Evolutionary conservation across 257 asterid species (phyloP), one percentile per base, ranked within the genome.

Genomic region (Fraxinus cuspidata): DNA sequence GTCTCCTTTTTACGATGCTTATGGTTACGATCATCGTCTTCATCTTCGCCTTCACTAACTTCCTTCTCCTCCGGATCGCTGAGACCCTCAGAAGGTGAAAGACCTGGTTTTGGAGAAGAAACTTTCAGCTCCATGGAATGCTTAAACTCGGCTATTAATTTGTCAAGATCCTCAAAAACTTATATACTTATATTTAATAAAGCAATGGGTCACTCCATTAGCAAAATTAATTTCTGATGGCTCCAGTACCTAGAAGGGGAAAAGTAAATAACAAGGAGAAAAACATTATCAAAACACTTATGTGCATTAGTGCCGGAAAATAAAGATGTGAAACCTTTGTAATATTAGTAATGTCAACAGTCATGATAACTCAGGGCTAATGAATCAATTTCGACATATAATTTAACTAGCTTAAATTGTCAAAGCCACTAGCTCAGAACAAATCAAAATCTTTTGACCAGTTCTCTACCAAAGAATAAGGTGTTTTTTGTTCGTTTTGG

Each of bases 11-110:
- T 90, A 34, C 99, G 97, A 85, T 95, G 99, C 84, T 95, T 95
- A 82, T 95, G 99, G 82, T 95, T 95, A 75, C 99, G 99, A 84
- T 95, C 99, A 88, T 95, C 99, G n/a, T 93, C 98, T 79, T 94
- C 99, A 80, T 94, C 49, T 42, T 92, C 97, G 35, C 98, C 96
- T 85, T 93, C 97, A 84, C 97, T 95, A 79, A 91, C 80, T 89
- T 87, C 91, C 87, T 90, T 91, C 84, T 92, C 93, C 78, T 92
- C 99, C 12, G 96, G 92, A 80, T 91, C 96, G 79, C 94, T 86
- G 65, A 79, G 84, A 38, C 80, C 75, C 79, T 92, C 95, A 72
- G 95, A 86, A 75, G 96, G 90, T 51, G 91, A 91, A 86, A 84
- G 80, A 21, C 83, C 91, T 29, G 84, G 86, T 82, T 86, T 92